Base-by-base conservation (phyloP, 2,329 filamentous ascomycete genomes). In the Colletotrichum sansevieriae region DNA sequence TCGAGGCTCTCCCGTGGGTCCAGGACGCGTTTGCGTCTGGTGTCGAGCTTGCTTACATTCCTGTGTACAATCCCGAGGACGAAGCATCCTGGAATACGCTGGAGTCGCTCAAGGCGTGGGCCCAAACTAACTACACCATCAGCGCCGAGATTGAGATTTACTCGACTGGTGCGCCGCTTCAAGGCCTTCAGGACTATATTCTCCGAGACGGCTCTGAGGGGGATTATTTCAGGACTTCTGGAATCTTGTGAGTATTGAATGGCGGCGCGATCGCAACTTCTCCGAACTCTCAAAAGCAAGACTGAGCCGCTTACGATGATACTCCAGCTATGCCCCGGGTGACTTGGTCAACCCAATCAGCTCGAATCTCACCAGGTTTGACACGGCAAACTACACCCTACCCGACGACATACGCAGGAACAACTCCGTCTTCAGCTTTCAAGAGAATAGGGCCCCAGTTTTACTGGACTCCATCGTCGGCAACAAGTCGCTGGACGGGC, bases 41-140 rank as follows among this genome's bases (percentile, higher is more conserved):
- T 7, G 35, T 4, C 12, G 20, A 43, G 35, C 47, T 62, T 7
- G 46, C 59, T 29, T 44, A 54, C 12, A 54, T 62, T 22, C 59
- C 59, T 12, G 59, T 62, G 13, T 62, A 54, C n/a, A 54, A 62
- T 12, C 59, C 59, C 22, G 46, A 62, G 29, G 59, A 54, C 29
- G 59, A 54, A 18, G 47, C 22, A 3, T 62, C 15, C 2, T 62
- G 47, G 59, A n/a, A 62, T 33, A 62, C 59, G 2, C 59, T 62
- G 8, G 22, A 11, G 10, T 62, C 59, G 7, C 59, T 54, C 2
- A 62, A 22, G 37, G 59, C 29, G 22, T 51, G 25, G 9, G 47
- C 47, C 13, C n/a, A 13, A 11, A 51, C 47, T 4, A 51, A 51
- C 2, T 33, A 51, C 15, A 51, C 47, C 3, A 51, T 51, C 8